Evolutionary conservation across 495 filamentous ascomycete species (phyloP).

Genomic region (Penicillium fimorum): DNA sequence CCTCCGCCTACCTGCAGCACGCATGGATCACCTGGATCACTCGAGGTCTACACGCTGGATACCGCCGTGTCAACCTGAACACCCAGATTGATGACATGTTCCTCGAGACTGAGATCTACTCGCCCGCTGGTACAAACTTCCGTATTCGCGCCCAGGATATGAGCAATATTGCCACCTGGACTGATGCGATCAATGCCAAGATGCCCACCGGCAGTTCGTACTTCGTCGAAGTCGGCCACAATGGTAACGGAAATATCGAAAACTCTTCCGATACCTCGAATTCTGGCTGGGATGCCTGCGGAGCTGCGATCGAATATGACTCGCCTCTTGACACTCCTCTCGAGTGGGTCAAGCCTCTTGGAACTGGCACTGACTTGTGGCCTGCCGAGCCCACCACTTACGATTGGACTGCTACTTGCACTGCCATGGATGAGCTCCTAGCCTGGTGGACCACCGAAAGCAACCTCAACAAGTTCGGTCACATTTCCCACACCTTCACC

Average conservation of each 20-base stretch:
- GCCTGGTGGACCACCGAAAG: conserved; percentile 46
- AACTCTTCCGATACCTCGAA: conserved; percentile 36
- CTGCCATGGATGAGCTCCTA: conserved; percentile 47
- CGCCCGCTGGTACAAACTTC: conserved; percentile 42
- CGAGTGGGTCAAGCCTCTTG: conserved; percentile 57
- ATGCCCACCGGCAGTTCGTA: conserved; percentile 56
- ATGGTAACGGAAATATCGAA: conserved; percentile 61
- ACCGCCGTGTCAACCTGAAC: conserved; percentile 54
- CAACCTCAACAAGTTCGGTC: conserved; percentile 53
- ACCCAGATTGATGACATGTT: conserved; percentile 70
- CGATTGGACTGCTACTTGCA: conserved; percentile 49
- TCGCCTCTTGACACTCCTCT: conserved; percentile 45
- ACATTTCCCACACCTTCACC: conserved; percentile 63
- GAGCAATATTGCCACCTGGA: conserved; percentile 49
- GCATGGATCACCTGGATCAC: conserved; percentile 65
- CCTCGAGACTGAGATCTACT: conserved; percentile 55
- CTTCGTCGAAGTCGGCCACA: conserved; percentile 58
- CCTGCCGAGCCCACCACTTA: conserved; percentile 46
- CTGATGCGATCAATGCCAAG: conserved; percentile 47
- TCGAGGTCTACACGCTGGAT: conserved; percentile 54
- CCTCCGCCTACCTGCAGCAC: conserved; percentile 58
- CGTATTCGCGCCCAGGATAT: conserved; percentile 53
- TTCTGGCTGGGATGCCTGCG: conserved; percentile 33
- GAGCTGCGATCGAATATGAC: conserved; percentile 39
- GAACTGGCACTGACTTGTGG: conserved; percentile 57